Conservation (phyloP, 305 asterid species). For the Andrographis paniculata region DNA sequence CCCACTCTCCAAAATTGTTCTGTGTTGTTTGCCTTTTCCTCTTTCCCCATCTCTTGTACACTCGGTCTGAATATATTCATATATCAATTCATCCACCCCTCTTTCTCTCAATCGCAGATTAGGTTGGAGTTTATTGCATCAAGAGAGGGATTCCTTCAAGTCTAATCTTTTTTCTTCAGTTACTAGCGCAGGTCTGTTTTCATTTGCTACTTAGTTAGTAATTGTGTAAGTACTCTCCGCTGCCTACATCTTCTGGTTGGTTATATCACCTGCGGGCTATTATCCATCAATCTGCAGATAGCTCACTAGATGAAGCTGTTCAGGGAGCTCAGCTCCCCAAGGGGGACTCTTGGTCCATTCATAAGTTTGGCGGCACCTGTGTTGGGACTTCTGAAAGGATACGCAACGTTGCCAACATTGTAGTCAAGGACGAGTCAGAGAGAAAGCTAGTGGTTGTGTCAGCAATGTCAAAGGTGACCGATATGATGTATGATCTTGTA, state of each 20-base stretch:
- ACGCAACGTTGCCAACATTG: slow-evolving; percentile 68
- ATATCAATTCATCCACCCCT: too few relatives aligned
- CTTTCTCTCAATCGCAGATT: slow-evolving; percentile 29
- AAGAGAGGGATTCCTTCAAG: slow-evolving; percentile 31
- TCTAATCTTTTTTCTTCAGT: slow-evolving; percentile 40
- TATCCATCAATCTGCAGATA: slow-evolving; percentile 24
- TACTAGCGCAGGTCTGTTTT: slow-evolving; percentile 42
- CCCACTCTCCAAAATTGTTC: too few relatives aligned
- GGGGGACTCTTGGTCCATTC: slow-evolving; percentile 90
- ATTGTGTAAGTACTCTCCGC: too few relatives aligned
- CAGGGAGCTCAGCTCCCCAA: slow-evolving; percentile 49
- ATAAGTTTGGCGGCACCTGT: slow-evolving; percentile 97
- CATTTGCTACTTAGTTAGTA: slow-evolving; percentile 12
- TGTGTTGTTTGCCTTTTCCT: too few relatives aligned
- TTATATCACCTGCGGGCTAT: too few relatives aligned
- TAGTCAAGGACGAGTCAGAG: slow-evolving; percentile 61
- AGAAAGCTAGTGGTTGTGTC: slow-evolving; percentile 88
- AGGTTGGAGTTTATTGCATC: slow-evolving; percentile 28
- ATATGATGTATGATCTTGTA: slow-evolving; percentile 94
- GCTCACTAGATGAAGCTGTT: slow-evolving; percentile 44
- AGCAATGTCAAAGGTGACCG: slow-evolving; percentile 97
- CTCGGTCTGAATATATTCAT: too few relatives aligned
- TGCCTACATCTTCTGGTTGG: too few relatives aligned
- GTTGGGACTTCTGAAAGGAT: slow-evolving; percentile 89
- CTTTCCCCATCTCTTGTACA: too few relatives aligned